These are phyloP conservation scores for Ilex aquifolium DNA, from an alignment of 257 asterid genomes.

Conservation along the genomic window DNA sequence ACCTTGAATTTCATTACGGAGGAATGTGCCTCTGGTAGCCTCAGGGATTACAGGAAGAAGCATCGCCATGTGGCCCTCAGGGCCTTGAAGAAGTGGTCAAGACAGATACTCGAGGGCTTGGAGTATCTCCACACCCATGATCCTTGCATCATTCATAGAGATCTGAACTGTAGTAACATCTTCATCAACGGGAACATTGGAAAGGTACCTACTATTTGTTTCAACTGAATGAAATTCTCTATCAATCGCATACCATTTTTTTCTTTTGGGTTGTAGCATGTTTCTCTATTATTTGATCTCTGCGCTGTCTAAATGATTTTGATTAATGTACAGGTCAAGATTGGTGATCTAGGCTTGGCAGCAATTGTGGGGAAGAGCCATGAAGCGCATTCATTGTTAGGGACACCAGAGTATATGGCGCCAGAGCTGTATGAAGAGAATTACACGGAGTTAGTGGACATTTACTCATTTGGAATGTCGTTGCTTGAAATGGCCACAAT, in stretches of 20 bases:
- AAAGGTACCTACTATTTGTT: neutral
- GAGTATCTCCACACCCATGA: neutral
- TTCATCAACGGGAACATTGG: neutral
- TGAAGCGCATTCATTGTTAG: neutral
- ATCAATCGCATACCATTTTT: no score
- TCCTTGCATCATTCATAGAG: slow-evolving; percentile 1
- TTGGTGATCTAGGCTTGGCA: slow-evolving; percentile 3
- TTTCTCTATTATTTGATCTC: no score
- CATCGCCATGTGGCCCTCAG: neutral
- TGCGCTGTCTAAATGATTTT: no score
- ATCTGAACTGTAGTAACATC: slow-evolving; percentile 1
- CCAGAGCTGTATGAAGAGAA: slow-evolving; percentile 3
- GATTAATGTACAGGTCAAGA: neutral
- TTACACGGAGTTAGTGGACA: neutral
- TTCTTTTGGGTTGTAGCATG: no score
- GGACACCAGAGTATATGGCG: neutral
- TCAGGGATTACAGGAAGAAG: neutral
- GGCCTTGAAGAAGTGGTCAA: slow-evolving; percentile 6
- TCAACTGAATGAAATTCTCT: no score
- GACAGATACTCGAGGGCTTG: neutral
- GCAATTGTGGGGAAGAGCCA: neutral
- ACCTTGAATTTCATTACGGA: slow-evolving; percentile 1
- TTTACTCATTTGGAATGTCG: neutral
- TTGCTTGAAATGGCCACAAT: neutral
- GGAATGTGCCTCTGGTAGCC: neutral